phyloP scores from a whole-genome alignment of 768 basidiomycete genomes.

The Lentinula guzmanii region DNA sequence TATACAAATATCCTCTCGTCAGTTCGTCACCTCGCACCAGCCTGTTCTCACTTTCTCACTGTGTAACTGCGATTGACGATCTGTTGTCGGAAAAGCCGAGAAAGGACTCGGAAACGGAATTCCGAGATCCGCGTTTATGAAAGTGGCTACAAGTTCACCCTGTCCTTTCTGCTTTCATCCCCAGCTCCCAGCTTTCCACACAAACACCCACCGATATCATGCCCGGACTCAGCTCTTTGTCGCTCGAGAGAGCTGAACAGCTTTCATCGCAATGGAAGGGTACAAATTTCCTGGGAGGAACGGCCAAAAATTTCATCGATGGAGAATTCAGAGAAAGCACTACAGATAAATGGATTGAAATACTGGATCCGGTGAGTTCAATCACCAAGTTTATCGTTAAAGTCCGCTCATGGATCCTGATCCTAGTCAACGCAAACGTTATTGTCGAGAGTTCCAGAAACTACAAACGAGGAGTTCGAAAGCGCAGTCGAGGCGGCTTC shows the following conservation, averaged over 20 bases:
- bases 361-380: slow-evolving; percentile 77
- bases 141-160: background rate
- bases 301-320: slow-evolving; percentile 87
- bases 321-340: slow-evolving; percentile 87
- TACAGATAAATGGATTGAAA: slow-evolving; percentile 77
- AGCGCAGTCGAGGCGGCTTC: slow-evolving; percentile 80
- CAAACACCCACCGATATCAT: background rate
- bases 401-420: slow-evolving; percentile 1
- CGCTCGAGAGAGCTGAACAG: slow-evolving; percentile 62
- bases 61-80: no score
- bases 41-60: background rate
- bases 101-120: background rate
- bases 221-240: slow-evolving; percentile 39
- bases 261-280: slow-evolving; percentile 81
- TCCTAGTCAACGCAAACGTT: slow-evolving; percentile 82
- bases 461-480: slow-evolving; percentile 73
- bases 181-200: no score
- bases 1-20: no score
- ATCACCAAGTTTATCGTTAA: background rate
- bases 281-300: slow-evolving; percentile 78
- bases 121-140: background rate
- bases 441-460: slow-evolving; percentile 86
- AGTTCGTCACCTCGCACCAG: no score
- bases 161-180: background rate
- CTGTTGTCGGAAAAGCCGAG: background rate